Percentiles rank a stretch among this genome's conserved stretches.
phyloP scores from a whole-genome alignment of 192 early-diverging fungal species.

The Jimgerdemannia flammicorona region DNA sequence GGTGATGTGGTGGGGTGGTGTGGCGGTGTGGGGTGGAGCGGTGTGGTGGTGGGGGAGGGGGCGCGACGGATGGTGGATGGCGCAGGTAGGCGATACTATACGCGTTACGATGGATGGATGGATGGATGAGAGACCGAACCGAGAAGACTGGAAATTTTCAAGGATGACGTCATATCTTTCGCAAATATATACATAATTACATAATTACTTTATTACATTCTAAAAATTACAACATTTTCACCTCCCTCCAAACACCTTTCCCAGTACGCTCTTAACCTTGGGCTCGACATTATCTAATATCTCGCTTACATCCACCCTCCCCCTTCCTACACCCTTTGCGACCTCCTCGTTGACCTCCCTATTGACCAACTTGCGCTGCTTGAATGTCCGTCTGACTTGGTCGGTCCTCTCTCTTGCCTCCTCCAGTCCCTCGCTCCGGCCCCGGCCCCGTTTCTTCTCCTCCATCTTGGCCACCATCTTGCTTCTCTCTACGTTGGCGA shows the following conservation, averaged over 20 bases:
- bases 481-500: constrained; percentile 82
- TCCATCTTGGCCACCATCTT: constrained; percentile 85
- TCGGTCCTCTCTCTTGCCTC: constrained; percentile 18
- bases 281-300: background rate
- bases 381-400: constrained; percentile 49
- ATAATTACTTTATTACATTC: background rate
- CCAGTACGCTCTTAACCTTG: background rate
- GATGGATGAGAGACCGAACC: background rate
- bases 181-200: background rate
- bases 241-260: background rate
- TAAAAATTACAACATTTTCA: background rate
- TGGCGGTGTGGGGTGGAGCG: background rate
- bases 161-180: background rate
- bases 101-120: background rate
- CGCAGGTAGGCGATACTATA: too few species aligned
- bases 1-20: background rate
- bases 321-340: too few species aligned
- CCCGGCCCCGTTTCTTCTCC: constrained; percentile 60
- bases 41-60: background rate
- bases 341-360: constrained; percentile 24
- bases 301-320: background rate
- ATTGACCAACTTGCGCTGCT: constrained; percentile 61
- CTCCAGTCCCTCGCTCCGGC: constrained; percentile 38
- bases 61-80: constrained; percentile 4
- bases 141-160: too few species aligned